Base-by-base conservation (phyloP, 2,329 filamentous ascomycete species). In the Fusarium heterosporum region DNA sequence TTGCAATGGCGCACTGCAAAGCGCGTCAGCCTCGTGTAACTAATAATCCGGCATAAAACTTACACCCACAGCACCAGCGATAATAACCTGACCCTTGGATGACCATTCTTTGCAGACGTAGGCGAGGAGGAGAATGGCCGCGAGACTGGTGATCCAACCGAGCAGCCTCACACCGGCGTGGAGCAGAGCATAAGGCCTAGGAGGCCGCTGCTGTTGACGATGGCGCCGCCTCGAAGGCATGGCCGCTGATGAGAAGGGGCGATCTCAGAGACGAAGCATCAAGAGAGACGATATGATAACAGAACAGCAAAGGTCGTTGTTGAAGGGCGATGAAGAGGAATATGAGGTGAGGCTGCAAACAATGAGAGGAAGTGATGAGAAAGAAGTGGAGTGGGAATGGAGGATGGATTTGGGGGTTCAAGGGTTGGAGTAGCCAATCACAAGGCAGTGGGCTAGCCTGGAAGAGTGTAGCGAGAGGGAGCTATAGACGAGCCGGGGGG, bases 101-200 rank as follows among this genome's bases (percentile, higher is more conserved):
- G 73, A 62, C 77, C 77, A 79, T 36, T 67, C 66, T 28, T 75
- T 75, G 39, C 74, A 72, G 29, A 77, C 61, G 34, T 72, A 79
- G 13, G 70, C 73, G 32, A 78, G 61, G 41, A 77, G 63, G 3
- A 78, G 64, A 30, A 79, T 69, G 42, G 75, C 65, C 1, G 71
- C 69, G n/a, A 78, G 61, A 41, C 71, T 71, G 38, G 74, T 73
- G 34, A 75, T 48, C 77, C 77, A 79, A 41, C 72, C 75, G 28
- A 77, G 29, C 16, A 70, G 58, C 40, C 77, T 70, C 52, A 71
- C 57, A 25, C 60, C 58, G 1, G 75, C 72, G 34, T 74, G 72
- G 29, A 66, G 25, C 22, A 74, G 53, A 22, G 49, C 59, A 55
- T 70, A 71, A 42, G 55, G 42, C 50, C 60, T 61, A 4, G 66